Evolutionary conservation across 768 basidiomycete species (phyloP).

Genomic region (Xerocomellus intermedius): DNA sequence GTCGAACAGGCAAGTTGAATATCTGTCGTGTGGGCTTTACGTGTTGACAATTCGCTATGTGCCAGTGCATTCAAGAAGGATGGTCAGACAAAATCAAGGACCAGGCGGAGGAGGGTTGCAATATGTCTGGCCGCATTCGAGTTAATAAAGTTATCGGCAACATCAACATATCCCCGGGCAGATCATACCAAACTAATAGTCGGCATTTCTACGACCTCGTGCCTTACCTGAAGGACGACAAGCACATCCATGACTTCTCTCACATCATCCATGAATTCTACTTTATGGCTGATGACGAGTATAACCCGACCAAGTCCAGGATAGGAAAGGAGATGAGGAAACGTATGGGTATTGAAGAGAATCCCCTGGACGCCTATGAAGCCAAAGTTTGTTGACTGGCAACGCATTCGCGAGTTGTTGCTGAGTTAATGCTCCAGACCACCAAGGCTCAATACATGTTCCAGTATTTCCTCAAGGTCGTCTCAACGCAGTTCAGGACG

Average conservation of each 20-base stretch:
- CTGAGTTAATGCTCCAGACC: constrained; percentile 45
- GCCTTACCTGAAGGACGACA: constrained; percentile 88
- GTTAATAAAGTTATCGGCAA: constrained; percentile 98
- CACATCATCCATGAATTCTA: constrained; percentile 80
- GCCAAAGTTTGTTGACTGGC: constrained; percentile 47
- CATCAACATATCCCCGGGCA: constrained; percentile 91
- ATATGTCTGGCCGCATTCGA: constrained; percentile 83
- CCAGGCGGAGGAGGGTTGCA: constrained; percentile 93
- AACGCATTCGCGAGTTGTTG: background rate
- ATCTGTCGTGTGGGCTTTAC: background rate
- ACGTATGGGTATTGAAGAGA: constrained; percentile 66
- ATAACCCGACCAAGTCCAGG: constrained; percentile 63
- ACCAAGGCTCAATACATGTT: constrained; percentile 87
- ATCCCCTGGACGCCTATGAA: constrained; percentile 73
- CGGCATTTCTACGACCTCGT: constrained; percentile 86
- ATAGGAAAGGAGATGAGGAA: constrained; percentile 62
- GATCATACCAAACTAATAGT: constrained; percentile 86
- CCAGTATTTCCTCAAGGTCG: constrained; percentile 99
- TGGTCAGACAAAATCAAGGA: constrained; percentile 94
- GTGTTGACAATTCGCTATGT: background rate
- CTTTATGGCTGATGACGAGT: constrained; percentile 82
- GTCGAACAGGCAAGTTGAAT: constrained; percentile 80
- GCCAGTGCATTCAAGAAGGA: constrained; percentile 86
- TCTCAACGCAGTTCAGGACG: constrained; percentile 91
- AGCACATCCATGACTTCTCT: constrained; percentile 90